These are phyloP conservation scores for Blumeria hordei DNA, from an alignment of 2,329 filamentous ascomycete species.

Conservation along the genomic window DNA sequence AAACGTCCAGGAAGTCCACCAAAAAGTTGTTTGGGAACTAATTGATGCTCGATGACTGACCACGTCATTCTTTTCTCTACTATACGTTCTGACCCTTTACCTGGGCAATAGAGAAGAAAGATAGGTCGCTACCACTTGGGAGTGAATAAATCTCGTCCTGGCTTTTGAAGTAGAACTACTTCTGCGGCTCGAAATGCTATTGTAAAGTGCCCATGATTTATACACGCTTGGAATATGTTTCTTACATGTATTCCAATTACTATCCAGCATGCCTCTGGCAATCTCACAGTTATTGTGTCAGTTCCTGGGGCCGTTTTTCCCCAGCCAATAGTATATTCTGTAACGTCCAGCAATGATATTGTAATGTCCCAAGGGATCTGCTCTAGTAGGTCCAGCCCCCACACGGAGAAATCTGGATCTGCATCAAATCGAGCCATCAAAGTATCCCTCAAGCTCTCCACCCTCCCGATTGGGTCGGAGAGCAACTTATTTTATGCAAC, in stretches of 20 bases:
- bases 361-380: not conserved
- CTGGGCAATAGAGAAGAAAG: not conserved
- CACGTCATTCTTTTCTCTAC: not conserved
- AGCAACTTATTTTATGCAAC: no score
- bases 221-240: not conserved
- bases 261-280: not conserved
- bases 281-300: not conserved
- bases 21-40: not conserved
- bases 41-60: not conserved
- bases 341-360: not conserved
- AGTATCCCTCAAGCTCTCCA: no score
- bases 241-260: not conserved
- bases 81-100: not conserved
- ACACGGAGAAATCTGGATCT: no score
- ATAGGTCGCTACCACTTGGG: not conserved
- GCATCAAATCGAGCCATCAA: no score
- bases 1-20: not conserved
- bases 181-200: not conserved
- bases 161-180: not conserved
- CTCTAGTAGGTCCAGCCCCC: no score
- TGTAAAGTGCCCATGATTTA: not conserved
- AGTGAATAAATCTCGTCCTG: not conserved
- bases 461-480: no score
- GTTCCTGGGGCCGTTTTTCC: not conserved
- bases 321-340: not conserved